A percentile compares a stretch with the other conserved stretches of the same genome.
Evolutionary conservation across 2,329 filamentous ascomycete species (phyloP).

Genomic region (Chaetomiaceae sp.): DNA sequence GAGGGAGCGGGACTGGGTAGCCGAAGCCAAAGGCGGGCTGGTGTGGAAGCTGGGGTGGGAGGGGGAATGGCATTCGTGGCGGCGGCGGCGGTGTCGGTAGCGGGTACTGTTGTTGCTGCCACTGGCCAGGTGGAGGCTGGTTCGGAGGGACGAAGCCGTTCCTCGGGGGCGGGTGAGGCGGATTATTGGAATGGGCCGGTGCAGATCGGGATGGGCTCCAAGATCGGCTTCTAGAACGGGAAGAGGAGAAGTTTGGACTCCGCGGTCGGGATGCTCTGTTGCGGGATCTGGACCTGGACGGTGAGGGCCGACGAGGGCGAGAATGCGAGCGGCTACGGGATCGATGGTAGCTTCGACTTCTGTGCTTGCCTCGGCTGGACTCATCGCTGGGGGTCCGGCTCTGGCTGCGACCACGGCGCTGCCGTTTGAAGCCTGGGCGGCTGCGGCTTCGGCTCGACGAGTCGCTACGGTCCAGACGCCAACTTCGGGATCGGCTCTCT

Average conservation of each 20-base stretch:
- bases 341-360: constrained; percentile 22
- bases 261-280: constrained; percentile 23
- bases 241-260: constrained; percentile 8
- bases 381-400: constrained; percentile 22
- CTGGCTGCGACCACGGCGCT: constrained; percentile 25
- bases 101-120: constrained; percentile 6
- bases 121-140: constrained; percentile 22
- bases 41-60: constrained; percentile 11
- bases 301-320: constrained; percentile 25
- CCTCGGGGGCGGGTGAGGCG: constrained; percentile 14
- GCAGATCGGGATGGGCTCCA: constrained; percentile 19
- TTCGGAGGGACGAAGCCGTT: constrained; percentile 21
- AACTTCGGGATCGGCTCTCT: constrained; percentile 29
- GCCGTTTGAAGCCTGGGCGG: constrained; percentile 37
- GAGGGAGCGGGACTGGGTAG: constrained; percentile 31
- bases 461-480: constrained; percentile 30
- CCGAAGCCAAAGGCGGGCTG: constrained; percentile 18
- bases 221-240: constrained; percentile 20
- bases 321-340: constrained; percentile 25
- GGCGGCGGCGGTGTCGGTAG: constrained; percentile 2
- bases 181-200: constrained; percentile 4
- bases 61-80: constrained; percentile 24
- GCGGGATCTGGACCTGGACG: constrained; percentile 17
- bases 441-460: constrained; percentile 32
- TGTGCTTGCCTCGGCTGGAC: constrained; percentile 19